phyloP scores from a whole-genome alignment of 192 early-diverging fungal genomes.

The Backusella macrospora region DNA sequence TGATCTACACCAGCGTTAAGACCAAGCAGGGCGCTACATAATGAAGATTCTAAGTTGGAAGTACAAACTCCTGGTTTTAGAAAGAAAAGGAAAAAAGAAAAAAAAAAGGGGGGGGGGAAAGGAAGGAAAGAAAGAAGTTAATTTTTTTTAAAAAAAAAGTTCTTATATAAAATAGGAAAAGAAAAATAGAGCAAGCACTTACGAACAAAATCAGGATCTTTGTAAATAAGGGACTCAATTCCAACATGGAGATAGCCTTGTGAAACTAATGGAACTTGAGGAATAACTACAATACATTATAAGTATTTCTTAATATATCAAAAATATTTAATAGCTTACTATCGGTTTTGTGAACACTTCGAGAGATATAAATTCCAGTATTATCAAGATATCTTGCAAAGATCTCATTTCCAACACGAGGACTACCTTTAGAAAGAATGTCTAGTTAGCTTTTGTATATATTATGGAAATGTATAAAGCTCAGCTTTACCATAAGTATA shows the following conservation, averaged over 20 bases:
- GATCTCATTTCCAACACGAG: conserved; percentile 29
- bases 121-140: too few species aligned
- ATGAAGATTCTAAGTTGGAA: conserved; percentile 10
- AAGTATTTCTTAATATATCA: background rate
- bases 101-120: too few species aligned
- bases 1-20: conserved; percentile 14
- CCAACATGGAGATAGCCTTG: conserved; percentile 18
- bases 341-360: conserved; percentile 24
- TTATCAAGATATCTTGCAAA: conserved; percentile 25
- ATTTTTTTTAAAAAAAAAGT: background rate
- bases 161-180: background rate
- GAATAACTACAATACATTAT: background rate
- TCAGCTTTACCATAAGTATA: conserved; percentile 30
- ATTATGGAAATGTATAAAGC: too few species aligned
- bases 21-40: conserved; percentile 14
- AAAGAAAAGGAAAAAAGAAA: too few species aligned
- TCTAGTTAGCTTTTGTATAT: too few species aligned
- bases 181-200: background rate
- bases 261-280: conserved; percentile 7
- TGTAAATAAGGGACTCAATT: conserved; percentile 15
- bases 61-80: conserved; percentile 22
- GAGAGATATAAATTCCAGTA: conserved; percentile 16
- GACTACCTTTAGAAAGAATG: conserved; percentile 15
- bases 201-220: conserved; percentile 6
- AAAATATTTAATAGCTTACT: conserved; percentile 8